phyloP scores from a whole-genome alignment of 352 stramenopile species.

The Thalassiosira delicatula region DNA sequence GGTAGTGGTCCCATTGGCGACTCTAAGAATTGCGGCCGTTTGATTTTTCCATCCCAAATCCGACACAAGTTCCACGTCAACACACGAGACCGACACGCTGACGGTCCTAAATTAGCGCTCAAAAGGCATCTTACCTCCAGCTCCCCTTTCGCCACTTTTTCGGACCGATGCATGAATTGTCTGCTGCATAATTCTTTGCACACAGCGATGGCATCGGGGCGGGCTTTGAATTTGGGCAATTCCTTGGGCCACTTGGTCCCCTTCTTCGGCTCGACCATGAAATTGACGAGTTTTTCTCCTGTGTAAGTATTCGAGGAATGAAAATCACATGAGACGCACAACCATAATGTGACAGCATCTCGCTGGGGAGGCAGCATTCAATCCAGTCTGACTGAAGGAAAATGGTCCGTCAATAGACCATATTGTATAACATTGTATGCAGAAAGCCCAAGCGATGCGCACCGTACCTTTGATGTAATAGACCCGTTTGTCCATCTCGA shows the following conservation, averaged over 20 bases:
- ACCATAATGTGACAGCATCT: background rate
- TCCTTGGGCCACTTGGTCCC: slow-evolving; percentile 85
- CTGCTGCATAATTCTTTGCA: slow-evolving; percentile 82
- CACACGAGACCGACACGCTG: background rate
- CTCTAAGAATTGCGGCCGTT: slow-evolving; percentile 70
- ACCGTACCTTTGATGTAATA: slow-evolving; percentile 87
- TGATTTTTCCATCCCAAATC: background rate
- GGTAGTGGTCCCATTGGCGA: slow-evolving; percentile 57
- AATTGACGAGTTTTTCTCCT: slow-evolving; percentile 87
- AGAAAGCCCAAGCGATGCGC: too few species aligned
- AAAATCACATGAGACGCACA: slow-evolving; percentile 11
- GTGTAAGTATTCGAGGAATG: slow-evolving; percentile 8
- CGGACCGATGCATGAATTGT: slow-evolving; percentile 83
- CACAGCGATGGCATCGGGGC: slow-evolving; percentile 78
- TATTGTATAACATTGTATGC: too few species aligned
- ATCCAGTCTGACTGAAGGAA: background rate
- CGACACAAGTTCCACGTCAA: background rate
- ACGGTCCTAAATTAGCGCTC: background rate
- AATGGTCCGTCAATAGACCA: too few species aligned
- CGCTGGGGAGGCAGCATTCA: background rate
- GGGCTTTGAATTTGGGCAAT: slow-evolving; percentile 81
- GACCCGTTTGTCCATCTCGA: slow-evolving; percentile 86
- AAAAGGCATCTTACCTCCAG: slow-evolving; percentile 71
- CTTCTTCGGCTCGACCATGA: slow-evolving; percentile 85
- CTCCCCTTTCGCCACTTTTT: slow-evolving; percentile 85